Evolutionary conservation across 2,329 filamentous ascomycete genomes (phyloP).

Genomic region (Fusarium siculi): DNA sequence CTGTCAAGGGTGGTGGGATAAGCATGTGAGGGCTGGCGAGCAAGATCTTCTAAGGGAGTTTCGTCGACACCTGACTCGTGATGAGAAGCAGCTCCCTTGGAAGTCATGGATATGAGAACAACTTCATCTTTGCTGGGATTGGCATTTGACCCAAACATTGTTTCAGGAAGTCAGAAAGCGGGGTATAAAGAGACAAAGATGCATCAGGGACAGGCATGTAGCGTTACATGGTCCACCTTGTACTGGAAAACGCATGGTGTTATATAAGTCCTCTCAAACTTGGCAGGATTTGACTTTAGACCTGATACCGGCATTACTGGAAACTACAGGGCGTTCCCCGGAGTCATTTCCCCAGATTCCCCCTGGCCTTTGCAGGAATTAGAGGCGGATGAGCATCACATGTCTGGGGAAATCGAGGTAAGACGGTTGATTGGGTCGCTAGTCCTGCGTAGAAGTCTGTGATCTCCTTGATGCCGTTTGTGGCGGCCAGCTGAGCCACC

Average conservation of each 20-base stretch:
- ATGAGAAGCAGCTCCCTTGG: neutral
- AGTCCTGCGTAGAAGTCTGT: neutral
- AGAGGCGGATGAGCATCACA: rapidly evolving
- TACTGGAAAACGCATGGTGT: neutral
- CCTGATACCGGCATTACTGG: neutral
- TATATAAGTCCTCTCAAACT: neutral
- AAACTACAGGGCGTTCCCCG: neutral
- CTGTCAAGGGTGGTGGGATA: neutral
- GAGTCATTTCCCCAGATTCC: neutral
- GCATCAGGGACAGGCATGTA: neutral
- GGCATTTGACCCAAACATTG: neutral
- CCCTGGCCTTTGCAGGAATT: neutral
- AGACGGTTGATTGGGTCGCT: neutral
- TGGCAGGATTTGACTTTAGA: neutral
- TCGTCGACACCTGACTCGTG: neutral
- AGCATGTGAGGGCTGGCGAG: neutral
- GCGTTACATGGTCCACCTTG: neutral
- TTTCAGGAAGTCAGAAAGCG: neutral
- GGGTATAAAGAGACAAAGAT: neutral
- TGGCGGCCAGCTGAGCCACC: neutral
- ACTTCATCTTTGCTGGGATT: neutral
- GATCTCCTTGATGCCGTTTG: neutral
- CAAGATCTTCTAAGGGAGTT: neutral
- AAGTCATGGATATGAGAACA: neutral
- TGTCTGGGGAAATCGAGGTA: neutral